phyloP scores from a whole-genome alignment of 139 green algal genomes.

The Chlorella sorokiniana region DNA sequence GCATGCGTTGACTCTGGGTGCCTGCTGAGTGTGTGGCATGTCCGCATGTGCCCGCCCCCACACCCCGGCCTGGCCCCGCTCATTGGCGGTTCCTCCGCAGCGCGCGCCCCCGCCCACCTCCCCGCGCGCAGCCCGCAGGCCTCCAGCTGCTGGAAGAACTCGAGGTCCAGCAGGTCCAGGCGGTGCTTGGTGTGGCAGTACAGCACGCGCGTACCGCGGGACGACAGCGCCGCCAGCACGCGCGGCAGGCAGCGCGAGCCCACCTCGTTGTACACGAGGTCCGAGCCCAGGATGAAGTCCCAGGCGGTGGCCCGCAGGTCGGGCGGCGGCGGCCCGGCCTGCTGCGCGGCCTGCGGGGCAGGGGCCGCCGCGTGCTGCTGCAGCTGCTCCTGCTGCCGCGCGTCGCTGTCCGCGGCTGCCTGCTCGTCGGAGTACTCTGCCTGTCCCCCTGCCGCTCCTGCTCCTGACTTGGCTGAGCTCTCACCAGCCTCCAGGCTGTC shows the following conservation, averaged over 20 bases:
- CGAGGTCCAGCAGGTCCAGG: constrained; percentile 33
- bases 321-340: not conserved
- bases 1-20: not conserved
- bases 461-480: not conserved
- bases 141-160: constrained; percentile 40
- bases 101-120: constrained; percentile 31
- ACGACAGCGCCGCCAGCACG: constrained; percentile 18
- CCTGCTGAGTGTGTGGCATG: not conserved
- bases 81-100: not conserved
- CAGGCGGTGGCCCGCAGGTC: not conserved
- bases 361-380: not conserved
- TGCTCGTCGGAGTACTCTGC: no score
- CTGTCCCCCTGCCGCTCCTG: no score
- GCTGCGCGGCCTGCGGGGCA: not conserved
- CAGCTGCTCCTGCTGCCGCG: no score
- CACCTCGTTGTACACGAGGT: constrained; percentile 46
- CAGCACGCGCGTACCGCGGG: not conserved
- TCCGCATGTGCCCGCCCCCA: not conserved
- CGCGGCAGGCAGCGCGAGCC: constrained; percentile 35
- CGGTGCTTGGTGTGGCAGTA: constrained; percentile 51
- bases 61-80: not conserved
- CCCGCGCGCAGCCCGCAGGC: constrained; percentile 20
- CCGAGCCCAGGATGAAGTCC: constrained; percentile 41
- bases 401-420: no score
- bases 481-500: not conserved